Evolutionary conservation across 1,139 yeast genomes (phyloP).

Genomic region (Nakaseomyces bracarensis): DNA sequence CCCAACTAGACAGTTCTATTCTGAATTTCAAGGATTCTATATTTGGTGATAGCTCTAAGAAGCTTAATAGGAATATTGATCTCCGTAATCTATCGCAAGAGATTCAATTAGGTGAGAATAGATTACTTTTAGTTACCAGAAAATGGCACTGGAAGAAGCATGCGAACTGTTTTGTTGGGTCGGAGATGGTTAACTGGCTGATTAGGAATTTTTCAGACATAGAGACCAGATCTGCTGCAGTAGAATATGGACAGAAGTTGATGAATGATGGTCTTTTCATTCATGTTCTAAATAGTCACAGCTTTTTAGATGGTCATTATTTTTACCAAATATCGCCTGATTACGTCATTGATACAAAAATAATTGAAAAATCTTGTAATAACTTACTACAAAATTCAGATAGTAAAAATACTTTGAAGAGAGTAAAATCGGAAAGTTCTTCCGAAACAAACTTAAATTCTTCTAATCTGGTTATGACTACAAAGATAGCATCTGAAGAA

Average conservation of each 20-base stretch:
- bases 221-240: conserved; percentile 73
- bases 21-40: conserved; percentile 31
- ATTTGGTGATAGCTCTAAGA: conserved; percentile 30
- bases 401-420: conserved; percentile 5
- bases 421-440: conserved; percentile 9
- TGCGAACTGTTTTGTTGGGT: conserved; percentile 72
- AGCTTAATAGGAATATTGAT: conserved; percentile 37
- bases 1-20: conserved; percentile 17
- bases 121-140: conserved; percentile 57
- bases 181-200: conserved; percentile 80
- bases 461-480: not conserved
- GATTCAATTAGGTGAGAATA: conserved; percentile 52
- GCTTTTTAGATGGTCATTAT: conserved; percentile 85
- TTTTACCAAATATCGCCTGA: conserved; percentile 68
- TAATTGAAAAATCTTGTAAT: conserved; percentile 10
- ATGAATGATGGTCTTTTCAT: conserved; percentile 64
- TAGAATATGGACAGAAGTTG: conserved; percentile 63
- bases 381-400: conserved; percentile 6
- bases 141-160: conserved; percentile 87
- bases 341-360: conserved; percentile 32
- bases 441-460: conserved; percentile 7
- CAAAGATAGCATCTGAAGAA: not conserved
- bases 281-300: conserved; percentile 78
- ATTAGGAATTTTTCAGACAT: conserved; percentile 72
- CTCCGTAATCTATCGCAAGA: conserved; percentile 51